Conservation (phyloP, 805 yeast genomes). For the Schizosaccharomyces pombe region DNA sequence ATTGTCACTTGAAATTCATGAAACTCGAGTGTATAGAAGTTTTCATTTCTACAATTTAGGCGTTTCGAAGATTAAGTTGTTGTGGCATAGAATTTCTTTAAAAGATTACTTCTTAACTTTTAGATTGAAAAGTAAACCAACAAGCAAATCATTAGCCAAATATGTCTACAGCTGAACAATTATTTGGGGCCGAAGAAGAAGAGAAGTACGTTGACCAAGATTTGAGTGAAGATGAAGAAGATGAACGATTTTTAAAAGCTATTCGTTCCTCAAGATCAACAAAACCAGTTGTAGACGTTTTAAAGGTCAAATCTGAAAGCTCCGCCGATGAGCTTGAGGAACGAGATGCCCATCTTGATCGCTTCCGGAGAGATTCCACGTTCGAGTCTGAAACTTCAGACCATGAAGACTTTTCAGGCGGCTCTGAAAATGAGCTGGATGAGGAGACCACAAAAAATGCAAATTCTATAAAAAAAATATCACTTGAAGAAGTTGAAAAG, state of each 20-base stretch:
- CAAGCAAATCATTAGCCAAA: no score
- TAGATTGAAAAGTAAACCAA: no score
- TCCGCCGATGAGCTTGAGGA: background rate
- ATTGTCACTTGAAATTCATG: no score
- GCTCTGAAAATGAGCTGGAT: background rate
- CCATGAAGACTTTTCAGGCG: background rate
- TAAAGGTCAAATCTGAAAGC: background rate
- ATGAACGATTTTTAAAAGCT: background rate
- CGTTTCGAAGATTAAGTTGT: no score
- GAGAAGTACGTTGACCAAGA: background rate
- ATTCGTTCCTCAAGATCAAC: background rate
- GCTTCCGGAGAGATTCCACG: background rate
- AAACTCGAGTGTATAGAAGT: no score
- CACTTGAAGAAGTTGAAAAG: conserved; percentile 17
- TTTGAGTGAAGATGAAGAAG: background rate
- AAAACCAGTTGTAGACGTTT: background rate
- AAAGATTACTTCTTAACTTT: no score
- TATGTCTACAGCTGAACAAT: background rate
- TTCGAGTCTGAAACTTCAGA: no score
- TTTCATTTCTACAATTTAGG: no score
- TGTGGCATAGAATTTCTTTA: no score
- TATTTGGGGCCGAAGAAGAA: background rate
- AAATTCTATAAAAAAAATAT: conserved; percentile 5
- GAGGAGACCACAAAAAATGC: background rate
- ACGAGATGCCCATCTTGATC: background rate